Conservation (phyloP, 352 stramenopile species). For the Aphanomyces stellatus region DNA sequence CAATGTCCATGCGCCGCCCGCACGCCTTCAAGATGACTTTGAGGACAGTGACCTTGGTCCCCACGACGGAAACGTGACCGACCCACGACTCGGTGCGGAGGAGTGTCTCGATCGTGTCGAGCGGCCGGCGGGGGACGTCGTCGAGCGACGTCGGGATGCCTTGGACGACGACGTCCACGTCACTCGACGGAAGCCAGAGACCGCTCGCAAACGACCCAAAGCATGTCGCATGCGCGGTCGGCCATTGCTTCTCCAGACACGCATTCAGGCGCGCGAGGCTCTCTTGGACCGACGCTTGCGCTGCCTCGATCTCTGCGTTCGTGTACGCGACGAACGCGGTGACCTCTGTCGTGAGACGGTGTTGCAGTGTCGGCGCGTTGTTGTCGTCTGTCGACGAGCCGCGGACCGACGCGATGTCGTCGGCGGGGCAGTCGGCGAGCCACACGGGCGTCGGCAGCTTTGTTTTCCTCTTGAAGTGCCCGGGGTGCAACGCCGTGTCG, state of each 20-base stretch:
- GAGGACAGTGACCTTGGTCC: conserved; percentile 77
- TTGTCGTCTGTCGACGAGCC: too few species aligned
- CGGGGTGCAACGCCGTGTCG: neutral
- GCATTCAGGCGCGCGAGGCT: conserved; percentile 57
- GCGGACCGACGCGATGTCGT: neutral
- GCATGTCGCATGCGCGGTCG: conserved; percentile 53
- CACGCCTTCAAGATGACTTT: conserved; percentile 58
- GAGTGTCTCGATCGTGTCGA: conserved; percentile 45
- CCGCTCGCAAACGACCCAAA: conserved; percentile 82
- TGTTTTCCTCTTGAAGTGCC: conserved; percentile 10
- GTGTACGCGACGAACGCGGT: conserved; percentile 55
- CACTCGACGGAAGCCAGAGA: conserved; percentile 81
- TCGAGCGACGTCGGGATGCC: conserved; percentile 23
- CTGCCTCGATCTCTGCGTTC: conserved; percentile 38
- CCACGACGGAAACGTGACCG: conserved; percentile 70
- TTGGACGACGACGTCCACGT: conserved; percentile 85
- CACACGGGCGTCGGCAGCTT: conserved; percentile 28
- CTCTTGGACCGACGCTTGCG: conserved; percentile 54
- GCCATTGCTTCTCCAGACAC: conserved; percentile 62
- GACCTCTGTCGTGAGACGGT: conserved; percentile 49
- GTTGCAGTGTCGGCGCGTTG: conserved; percentile 3
- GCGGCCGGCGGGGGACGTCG: conserved; percentile 27
- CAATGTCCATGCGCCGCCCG: conserved; percentile 79
- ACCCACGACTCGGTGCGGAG: conserved; percentile 61
- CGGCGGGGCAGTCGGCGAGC: conserved; percentile 23